Evolutionary conservation across 1,284 basidiomycete species (phyloP).

Genomic region (Ceratobasidium sp.): DNA sequence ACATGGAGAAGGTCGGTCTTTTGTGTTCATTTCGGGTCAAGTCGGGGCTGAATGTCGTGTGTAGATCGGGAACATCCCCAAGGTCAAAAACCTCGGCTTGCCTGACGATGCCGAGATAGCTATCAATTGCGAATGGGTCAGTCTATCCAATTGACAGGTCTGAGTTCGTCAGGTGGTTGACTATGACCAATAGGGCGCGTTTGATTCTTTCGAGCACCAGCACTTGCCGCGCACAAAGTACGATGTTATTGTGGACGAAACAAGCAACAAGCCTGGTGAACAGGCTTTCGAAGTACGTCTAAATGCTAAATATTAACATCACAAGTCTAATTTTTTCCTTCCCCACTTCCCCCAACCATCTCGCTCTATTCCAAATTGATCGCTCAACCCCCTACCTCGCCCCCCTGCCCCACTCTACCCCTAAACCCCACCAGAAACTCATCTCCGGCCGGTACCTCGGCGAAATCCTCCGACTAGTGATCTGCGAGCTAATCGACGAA

Average conservation of each 20-base stretch:
- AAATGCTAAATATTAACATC: too few species aligned
- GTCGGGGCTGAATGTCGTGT: neutral
- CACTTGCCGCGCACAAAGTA: slow-evolving; percentile 95
- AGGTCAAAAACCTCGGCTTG: slow-evolving; percentile 81
- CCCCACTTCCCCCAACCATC: neutral
- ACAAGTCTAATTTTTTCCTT: slow-evolving; percentile 8
- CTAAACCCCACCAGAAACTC: slow-evolving; percentile 82
- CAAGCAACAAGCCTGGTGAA: slow-evolving; percentile 95
- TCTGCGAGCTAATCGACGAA: slow-evolving; percentile 96
- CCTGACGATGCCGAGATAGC: slow-evolving; percentile 78
- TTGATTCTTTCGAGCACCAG: slow-evolving; percentile 96
- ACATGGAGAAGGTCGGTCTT: slow-evolving; percentile 82
- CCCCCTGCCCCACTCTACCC: too few species aligned
- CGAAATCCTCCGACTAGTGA: slow-evolving; percentile 92
- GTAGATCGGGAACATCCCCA: slow-evolving; percentile 73
- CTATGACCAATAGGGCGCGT: slow-evolving; percentile 78
- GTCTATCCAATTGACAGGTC: slow-evolving; percentile 49
- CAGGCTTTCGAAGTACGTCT: slow-evolving; percentile 83
- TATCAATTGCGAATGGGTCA: slow-evolving; percentile 96
- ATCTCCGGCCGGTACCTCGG: slow-evolving; percentile 98
- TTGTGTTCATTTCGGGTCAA: neutral
- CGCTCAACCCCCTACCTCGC: too few species aligned
- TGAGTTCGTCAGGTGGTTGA: too few species aligned
- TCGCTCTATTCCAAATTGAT: too few species aligned
- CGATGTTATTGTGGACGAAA: slow-evolving; percentile 91